Evolutionary conservation across 2,329 filamentous ascomycete genomes (phyloP).

Genomic region (Teratosphaeriaceae sp.): DNA sequence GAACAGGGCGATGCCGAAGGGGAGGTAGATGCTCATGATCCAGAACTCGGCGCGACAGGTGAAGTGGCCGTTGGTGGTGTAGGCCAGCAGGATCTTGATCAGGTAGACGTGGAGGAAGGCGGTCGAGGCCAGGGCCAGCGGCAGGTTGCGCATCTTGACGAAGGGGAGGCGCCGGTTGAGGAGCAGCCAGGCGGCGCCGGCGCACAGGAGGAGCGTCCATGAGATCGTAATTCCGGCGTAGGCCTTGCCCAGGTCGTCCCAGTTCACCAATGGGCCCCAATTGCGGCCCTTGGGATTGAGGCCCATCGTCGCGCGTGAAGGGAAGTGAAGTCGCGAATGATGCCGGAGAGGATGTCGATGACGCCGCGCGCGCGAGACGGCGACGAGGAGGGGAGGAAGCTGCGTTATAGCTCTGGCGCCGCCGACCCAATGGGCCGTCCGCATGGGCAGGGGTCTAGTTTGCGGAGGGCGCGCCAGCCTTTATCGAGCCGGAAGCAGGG

Average conservation of each 20-base stretch:
- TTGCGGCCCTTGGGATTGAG: slow-evolving; percentile 19
- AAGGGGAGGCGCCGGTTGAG: slow-evolving; percentile 16
- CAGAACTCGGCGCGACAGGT: slow-evolving; percentile 55
- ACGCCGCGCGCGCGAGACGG: background rate
- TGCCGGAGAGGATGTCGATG: background rate
- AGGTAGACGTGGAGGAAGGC: slow-evolving; percentile 35
- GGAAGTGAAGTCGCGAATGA: background rate
- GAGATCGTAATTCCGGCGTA: slow-evolving; percentile 18
- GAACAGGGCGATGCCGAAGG: slow-evolving; percentile 59
- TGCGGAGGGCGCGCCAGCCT: too few relatives aligned
- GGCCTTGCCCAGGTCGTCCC: slow-evolving; percentile 18
- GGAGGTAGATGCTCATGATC: slow-evolving; percentile 61
- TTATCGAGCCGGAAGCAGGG: too few relatives aligned
- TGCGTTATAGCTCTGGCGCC: background rate
- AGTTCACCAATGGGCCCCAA: slow-evolving; percentile 20
- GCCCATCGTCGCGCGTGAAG: slow-evolving; percentile 37
- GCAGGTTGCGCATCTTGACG: slow-evolving; percentile 20
- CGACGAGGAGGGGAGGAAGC: background rate
- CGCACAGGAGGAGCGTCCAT: slow-evolving; percentile 17
- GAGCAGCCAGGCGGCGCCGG: slow-evolving; percentile 16
- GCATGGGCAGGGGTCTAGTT: too few relatives aligned
- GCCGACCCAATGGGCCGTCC: too few relatives aligned
- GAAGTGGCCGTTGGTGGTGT: slow-evolving; percentile 30
- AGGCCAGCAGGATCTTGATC: slow-evolving; percentile 37
- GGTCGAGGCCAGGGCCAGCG: slow-evolving; percentile 17